Percentiles rank a stretch among this genome's conserved stretches.
Conservation (phyloP, 2,329 filamentous ascomycete species). For the Aspergillus vadensis region DNA sequence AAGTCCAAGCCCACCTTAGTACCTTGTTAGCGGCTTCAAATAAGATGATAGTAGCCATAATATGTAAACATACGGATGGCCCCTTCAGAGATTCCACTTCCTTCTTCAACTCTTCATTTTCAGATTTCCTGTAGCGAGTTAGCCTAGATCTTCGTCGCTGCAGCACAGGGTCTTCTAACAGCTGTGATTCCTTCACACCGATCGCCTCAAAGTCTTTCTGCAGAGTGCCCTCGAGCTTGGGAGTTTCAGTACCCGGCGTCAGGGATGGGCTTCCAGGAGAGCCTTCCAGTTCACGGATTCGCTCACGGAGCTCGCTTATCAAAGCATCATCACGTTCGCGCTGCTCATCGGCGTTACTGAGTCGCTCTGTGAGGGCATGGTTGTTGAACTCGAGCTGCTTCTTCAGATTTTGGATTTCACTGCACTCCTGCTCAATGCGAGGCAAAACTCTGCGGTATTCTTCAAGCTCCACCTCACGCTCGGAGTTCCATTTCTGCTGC, state of each 20-base stretch:
- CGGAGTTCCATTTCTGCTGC: slow-evolving; percentile 42
- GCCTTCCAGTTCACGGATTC: slow-evolving; percentile 46
- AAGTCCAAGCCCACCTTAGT: slow-evolving; percentile 33
- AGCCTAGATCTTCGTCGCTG: slow-evolving; percentile 16
- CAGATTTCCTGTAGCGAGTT: slow-evolving; percentile 38
- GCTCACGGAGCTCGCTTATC: slow-evolving; percentile 46
- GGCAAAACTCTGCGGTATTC: slow-evolving; percentile 50
- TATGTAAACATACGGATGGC: slow-evolving; percentile 2
- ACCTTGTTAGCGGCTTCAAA: slow-evolving; percentile 11
- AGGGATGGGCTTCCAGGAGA: slow-evolving; percentile 41
- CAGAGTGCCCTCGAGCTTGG: slow-evolving; percentile 42
- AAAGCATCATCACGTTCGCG: slow-evolving; percentile 44
- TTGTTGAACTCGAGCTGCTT: slow-evolving; percentile 53
- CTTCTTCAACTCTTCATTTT: slow-evolving; percentile 44
- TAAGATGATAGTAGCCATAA: neutral
- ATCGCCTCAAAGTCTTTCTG: slow-evolving; percentile 47
- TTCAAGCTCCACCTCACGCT: slow-evolving; percentile 45
- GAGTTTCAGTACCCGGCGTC: slow-evolving; percentile 42
- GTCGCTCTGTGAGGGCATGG: slow-evolving; percentile 48
- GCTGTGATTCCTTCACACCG: slow-evolving; percentile 41
- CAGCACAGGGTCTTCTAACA: slow-evolving; percentile 31
- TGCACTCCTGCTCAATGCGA: slow-evolving; percentile 51
- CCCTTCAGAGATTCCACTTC: slow-evolving; percentile 38
- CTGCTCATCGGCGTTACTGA: slow-evolving; percentile 47
- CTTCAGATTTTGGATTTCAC: slow-evolving; percentile 51